These are phyloP conservation scores for Fusarium compactum DNA, from an alignment of 2,329 filamentous ascomycete species.

Conservation along the genomic window DNA sequence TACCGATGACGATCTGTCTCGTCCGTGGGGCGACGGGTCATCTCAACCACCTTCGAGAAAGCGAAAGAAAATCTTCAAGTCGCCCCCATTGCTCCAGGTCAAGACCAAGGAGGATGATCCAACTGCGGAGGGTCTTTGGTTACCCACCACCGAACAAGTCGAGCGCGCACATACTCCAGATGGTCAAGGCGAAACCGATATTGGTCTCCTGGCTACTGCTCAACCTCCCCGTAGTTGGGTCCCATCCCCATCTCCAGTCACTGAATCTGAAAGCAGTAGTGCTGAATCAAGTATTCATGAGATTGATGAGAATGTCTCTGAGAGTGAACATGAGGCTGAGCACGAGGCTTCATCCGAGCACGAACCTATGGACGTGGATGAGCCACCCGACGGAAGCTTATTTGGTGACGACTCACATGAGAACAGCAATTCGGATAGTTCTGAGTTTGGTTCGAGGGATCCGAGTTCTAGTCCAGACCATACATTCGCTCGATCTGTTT, in stretches of 20 bases:
- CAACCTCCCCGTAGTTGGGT: not conserved
- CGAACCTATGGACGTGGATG: not conserved
- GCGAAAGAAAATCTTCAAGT: not conserved
- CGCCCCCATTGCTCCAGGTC: not conserved
- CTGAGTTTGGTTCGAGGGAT: not conserved
- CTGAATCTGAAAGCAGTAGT: not conserved
- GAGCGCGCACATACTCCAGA: not conserved
- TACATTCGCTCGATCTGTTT: not conserved
- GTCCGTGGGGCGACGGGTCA: not conserved
- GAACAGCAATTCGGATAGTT: not conserved
- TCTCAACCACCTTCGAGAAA: not conserved
- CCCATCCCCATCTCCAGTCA: not conserved
- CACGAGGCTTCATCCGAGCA: not conserved
- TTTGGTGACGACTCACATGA: not conserved
- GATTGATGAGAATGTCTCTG: not conserved
- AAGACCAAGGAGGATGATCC: no score
- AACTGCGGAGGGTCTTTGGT: not conserved
- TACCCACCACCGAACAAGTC: not conserved
- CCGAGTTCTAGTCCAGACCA: not conserved
- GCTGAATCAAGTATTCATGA: not conserved
- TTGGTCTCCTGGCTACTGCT: conserved; percentile 16
- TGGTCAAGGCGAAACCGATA: not conserved
- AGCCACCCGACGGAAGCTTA: not conserved
- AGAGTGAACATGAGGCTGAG: not conserved
- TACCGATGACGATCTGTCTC: not conserved